Conservation (phyloP, 2,329 filamentous ascomycete species). For the Rhynchosporium graminicola region DNA sequence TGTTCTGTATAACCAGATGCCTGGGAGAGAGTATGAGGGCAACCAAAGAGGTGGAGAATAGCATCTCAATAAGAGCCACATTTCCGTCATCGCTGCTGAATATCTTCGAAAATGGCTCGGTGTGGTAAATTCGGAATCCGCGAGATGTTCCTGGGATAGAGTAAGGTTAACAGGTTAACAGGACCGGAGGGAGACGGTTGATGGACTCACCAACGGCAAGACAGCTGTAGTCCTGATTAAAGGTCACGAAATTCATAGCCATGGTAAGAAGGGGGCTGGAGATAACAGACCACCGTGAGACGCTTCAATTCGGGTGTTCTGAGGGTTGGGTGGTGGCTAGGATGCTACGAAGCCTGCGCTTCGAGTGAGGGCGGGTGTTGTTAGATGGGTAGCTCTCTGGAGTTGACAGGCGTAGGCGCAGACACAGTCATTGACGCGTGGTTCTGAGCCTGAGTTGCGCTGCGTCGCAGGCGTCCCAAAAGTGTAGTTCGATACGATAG, state of each 20-base stretch:
- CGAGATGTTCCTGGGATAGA: conserved; percentile 74
- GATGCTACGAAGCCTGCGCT: neutral
- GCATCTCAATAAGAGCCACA: conserved; percentile 95
- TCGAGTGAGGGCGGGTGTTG: neutral
- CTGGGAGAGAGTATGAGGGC: conserved; percentile 90
- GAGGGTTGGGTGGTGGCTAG: neutral
- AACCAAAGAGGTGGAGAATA: conserved; percentile 96
- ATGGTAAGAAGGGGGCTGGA: conserved; percentile 47
- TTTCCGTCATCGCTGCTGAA: conserved; percentile 95
- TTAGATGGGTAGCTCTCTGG: neutral
- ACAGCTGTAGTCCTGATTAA: conserved; percentile 98
- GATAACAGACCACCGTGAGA: conserved; percentile 6
- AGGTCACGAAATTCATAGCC: conserved; percentile 96
- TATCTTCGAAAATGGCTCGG: conserved; percentile 92
- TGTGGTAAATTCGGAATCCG: conserved; percentile 95
- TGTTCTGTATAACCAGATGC: conserved; percentile 94
- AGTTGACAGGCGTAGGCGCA: neutral
- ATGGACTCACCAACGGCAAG: conserved; percentile 78
- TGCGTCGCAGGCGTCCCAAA: neutral
- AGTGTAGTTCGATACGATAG: neutral
- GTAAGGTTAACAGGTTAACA: neutral
- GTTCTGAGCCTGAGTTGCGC: neutral
- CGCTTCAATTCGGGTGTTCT: neutral
- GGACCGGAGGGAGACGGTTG: neutral
- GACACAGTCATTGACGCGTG: conserved; percentile 2